A percentile compares a stretch with the other conserved stretches of the same genome.
phyloP scores from a whole-genome alignment of 179 eudicot genomes.

The Gypsophila paniculata region DNA sequence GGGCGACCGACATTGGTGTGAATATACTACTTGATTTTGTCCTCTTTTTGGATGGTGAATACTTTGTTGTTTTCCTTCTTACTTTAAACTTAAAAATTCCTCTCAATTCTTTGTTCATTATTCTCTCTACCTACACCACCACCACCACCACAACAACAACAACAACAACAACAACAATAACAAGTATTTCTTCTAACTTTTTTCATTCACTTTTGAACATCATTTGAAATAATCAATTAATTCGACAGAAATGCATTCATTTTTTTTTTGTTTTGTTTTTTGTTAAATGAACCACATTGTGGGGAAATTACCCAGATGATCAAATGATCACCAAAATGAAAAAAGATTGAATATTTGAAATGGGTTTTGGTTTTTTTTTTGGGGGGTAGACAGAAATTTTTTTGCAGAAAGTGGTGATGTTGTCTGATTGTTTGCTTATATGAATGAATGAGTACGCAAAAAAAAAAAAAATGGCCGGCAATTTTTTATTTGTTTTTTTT shows the following conservation, averaged over 20 bases:
- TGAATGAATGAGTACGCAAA: conserved; percentile 16
- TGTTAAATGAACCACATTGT: not conserved
- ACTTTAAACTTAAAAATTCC: conserved; percentile 68
- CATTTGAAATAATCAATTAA: not conserved
- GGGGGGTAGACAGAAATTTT: not conserved
- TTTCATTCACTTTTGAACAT: conserved; percentile 16
- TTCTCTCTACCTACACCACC: conserved; percentile 15
- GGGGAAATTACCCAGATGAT: conserved; percentile 17
- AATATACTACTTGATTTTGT: conserved; percentile 54
- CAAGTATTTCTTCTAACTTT: not conserved
- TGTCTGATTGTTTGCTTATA: conserved; percentile 21
- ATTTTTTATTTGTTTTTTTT: not conserved
- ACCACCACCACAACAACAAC: not conserved
- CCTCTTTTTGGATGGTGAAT: conserved; percentile 51
- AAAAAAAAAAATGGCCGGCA: conserved; percentile 34
- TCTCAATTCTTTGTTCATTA: conserved; percentile 59
- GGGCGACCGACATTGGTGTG: conserved; percentile 87
- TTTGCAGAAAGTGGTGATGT: conserved; percentile 21
- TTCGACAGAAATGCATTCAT: not conserved
- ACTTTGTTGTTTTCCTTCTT: conserved; percentile 22
- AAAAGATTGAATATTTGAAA: conserved; percentile 22
- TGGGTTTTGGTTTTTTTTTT: conserved; percentile 27
- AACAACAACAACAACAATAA: too few relatives aligned
- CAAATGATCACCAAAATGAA: conserved; percentile 15
- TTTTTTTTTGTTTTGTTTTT: not conserved